Base-by-base conservation (phyloP, 1,284 basidiomycete genomes). In the Bondarzewia mesenterica region DNA sequence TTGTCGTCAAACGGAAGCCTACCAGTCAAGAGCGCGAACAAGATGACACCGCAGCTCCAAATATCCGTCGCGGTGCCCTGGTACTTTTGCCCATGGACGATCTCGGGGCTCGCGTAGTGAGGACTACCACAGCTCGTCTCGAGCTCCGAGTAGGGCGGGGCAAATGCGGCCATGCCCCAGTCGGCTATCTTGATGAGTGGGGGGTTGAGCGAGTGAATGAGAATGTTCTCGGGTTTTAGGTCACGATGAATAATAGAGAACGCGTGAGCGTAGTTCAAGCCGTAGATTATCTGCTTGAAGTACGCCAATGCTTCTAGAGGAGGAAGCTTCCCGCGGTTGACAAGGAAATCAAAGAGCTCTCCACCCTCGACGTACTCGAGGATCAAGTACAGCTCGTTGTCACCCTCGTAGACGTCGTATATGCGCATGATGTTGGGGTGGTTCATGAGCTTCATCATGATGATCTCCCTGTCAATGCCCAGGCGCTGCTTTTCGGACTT, bases 221-320 rank as follows among this genome's bases (percentile, higher is more conserved):
- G 74, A 50, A 97, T 85, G 63, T 99, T 99, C 70, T 99, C 96
- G 1, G 96, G 96, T 63, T 99, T 99, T 58, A 99, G 80, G 67
- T 99, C 96, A 38, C 96, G 91, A 66, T 99, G 96, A 58, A 95
- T 96, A 67, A 99, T 98, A 61, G 94, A 95, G 74, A 98, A 98
- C 0, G 90, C 86, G 64, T 99, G 96, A 52, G 94, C 95, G 61
- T 99, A 99, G 72, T 94, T 93, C 61, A 99, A 83, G 18, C 93
- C 96, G 53, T 88, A 88, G 63, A 99, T 84, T 63, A 99, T 93
- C 65, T 99, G 96, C 62, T 94, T 93, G 73, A 99, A 99, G 74
- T 92, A 97, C 44, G 85, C 80, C 26, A 95, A 74, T 16, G 95
- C 95, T 63, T 98, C 93, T 25, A 80, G 73, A 4, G 86, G 76